Evolutionary conservation across 2,329 filamentous ascomycete genomes (phyloP).

Genomic region (Xylariomycetidae sp.): DNA sequence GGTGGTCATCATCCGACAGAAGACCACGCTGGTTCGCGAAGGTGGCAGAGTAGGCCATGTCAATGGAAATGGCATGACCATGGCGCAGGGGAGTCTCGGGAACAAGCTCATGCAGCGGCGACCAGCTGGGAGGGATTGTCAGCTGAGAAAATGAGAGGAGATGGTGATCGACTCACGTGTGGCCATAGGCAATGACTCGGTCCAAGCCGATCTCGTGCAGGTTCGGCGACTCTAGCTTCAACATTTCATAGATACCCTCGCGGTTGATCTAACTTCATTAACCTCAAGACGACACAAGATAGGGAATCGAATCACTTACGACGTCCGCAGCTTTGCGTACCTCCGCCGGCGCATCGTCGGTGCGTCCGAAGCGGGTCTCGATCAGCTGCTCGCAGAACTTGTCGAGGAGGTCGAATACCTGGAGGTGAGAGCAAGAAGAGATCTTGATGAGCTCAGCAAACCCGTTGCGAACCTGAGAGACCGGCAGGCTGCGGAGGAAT

Average conservation of each 20-base stretch:
- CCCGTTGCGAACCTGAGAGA: conserved; percentile 64
- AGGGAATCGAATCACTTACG: conserved; percentile 6
- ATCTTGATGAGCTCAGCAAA: conserved; percentile 75
- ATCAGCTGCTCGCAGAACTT: conserved; percentile 65
- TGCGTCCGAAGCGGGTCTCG: conserved; percentile 56
- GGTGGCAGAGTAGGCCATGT: conserved; percentile 70
- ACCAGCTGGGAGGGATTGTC: conserved; percentile 45
- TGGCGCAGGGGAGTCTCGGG: conserved; percentile 64
- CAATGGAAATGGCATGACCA: conserved; percentile 68
- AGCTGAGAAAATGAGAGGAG: not conserved
- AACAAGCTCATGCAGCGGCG: conserved; percentile 63
- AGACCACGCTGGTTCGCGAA: conserved; percentile 58
- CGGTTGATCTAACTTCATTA: conserved; percentile 48
- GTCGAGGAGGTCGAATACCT: conserved; percentile 62
- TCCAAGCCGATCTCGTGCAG: conserved; percentile 68
- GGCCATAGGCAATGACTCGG: conserved; percentile 67
- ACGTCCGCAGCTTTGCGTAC: conserved; percentile 54
- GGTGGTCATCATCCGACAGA: conserved; percentile 54
- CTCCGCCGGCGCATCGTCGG: conserved; percentile 48
- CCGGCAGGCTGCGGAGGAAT: conserved; percentile 62
- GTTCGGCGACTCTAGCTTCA: conserved; percentile 67
- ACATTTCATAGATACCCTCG: conserved; percentile 54
- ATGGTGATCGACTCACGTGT: conserved; percentile 38
- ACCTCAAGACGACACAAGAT: not conserved
- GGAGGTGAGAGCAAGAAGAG: conserved; percentile 60